Evolutionary conservation across 1,284 basidiomycete genomes (phyloP).

Genomic region (Heterobasidion parviporum): DNA sequence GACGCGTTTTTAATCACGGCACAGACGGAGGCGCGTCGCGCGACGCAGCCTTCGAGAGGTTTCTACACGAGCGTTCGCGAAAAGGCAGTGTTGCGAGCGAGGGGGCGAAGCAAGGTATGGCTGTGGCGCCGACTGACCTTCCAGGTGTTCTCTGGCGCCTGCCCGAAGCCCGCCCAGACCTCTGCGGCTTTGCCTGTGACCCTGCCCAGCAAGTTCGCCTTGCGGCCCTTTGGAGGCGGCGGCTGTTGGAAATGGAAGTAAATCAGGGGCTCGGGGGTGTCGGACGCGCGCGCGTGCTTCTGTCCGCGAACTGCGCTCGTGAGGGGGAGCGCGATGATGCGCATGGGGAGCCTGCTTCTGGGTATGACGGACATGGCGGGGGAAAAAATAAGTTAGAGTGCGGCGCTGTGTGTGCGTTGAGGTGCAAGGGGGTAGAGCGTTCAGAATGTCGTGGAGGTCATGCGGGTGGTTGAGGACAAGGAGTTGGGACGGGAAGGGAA

Average conservation of each 20-base stretch:
- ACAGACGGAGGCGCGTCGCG: neutral
- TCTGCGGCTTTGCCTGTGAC: conserved; percentile 39
- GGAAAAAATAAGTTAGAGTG: neutral
- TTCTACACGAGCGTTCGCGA: too few relatives aligned
- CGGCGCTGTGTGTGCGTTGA: neutral
- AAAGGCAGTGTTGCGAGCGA: too few relatives aligned
- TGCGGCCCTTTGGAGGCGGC: conserved; percentile 15
- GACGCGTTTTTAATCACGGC: neutral
- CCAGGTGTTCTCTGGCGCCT: conserved; percentile 55
- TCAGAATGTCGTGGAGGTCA: neutral
- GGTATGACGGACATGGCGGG: conserved; percentile 18
- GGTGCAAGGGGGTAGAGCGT: neutral
- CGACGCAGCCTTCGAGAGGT: too few relatives aligned
- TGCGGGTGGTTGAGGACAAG: neutral
- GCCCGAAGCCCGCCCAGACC: conserved; percentile 59
- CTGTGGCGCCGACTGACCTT: conserved; percentile 29
- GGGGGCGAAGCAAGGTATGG: neutral
- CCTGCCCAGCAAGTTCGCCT: conserved; percentile 28
- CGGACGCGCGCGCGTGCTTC: conserved; percentile 6
- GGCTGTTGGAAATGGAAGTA: conserved; percentile 40
- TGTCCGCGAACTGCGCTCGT: conserved; percentile 17
- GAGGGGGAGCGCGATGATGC: conserved; percentile 40
- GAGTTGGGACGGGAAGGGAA: neutral
- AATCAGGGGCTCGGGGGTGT: conserved; percentile 21
- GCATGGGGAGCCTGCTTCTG: conserved; percentile 26